Percentiles rank a stretch among this genome's conserved stretches.
Evolutionary conservation across 305 asterid species (phyloP).

Genomic region (Fraxinus sp.): DNA sequence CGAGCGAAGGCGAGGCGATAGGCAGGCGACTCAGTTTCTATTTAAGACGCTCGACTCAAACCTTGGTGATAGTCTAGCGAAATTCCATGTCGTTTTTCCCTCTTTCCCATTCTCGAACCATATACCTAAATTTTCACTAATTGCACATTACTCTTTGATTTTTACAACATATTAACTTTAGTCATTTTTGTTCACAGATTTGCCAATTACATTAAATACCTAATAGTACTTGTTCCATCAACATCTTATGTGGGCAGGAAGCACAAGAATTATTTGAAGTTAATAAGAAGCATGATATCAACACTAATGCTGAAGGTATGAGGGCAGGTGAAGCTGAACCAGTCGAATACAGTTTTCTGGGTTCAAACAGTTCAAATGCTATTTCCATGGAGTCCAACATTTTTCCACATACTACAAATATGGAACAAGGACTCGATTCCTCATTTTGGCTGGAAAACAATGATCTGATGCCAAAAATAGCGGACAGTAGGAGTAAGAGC

Average conservation of each 20-base stretch:
- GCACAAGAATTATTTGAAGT: conserved; percentile 42
- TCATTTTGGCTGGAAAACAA: conserved; percentile 70
- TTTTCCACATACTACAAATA: conserved; percentile 34
- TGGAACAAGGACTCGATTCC: conserved; percentile 50
- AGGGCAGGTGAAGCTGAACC: conserved; percentile 49
- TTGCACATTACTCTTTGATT: too few relatives aligned
- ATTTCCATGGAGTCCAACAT: conserved; percentile 54
- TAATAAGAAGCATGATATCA: conserved; percentile 33
- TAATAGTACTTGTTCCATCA: not conserved
- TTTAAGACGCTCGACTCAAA: too few relatives aligned
- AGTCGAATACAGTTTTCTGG: conserved; percentile 69
- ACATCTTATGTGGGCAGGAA: conserved; percentile 42
- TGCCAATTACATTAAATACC: too few relatives aligned
- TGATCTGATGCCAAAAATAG: conserved; percentile 43
- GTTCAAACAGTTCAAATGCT: conserved; percentile 48
- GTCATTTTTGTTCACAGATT: too few relatives aligned
- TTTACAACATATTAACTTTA: too few relatives aligned
- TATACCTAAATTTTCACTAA: too few relatives aligned
- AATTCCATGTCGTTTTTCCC: too few relatives aligned
- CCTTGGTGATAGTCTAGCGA: too few relatives aligned
- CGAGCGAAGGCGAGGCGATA: too few relatives aligned
- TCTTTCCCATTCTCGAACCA: too few relatives aligned
- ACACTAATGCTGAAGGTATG: conserved; percentile 32
- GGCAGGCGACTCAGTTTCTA: too few relatives aligned
- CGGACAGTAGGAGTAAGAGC: conserved; percentile 33